Evolutionary conservation across 768 basidiomycete genomes (phyloP).

Genomic region (Panaeolus papilionaceus): DNA sequence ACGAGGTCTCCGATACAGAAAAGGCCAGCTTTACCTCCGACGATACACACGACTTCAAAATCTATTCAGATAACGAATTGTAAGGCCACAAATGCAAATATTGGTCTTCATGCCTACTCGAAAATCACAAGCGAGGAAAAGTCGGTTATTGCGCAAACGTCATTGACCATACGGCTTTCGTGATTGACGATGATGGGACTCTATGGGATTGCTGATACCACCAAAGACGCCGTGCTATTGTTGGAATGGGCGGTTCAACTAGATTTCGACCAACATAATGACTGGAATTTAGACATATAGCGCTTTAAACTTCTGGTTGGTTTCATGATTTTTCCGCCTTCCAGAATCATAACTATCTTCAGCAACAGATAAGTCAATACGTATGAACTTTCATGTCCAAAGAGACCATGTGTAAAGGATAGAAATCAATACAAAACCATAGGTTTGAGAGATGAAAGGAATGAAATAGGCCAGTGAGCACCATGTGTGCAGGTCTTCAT

Average conservation of each 20-base stretch:
- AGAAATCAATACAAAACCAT: not conserved
- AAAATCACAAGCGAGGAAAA: not conserved
- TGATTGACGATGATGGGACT: not conserved
- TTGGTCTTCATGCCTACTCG: not conserved
- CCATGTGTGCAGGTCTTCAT: not conserved
- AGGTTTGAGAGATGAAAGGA: not conserved
- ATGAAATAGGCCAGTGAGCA: not conserved
- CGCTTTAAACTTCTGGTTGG: no score
- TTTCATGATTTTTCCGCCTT: not conserved
- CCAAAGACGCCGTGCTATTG: not conserved
- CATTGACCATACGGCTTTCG: not conserved
- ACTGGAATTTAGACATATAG: no score
- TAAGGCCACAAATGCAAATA: not conserved
- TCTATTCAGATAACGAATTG: not conserved
- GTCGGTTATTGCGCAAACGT: not conserved
- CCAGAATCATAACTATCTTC: not conserved
- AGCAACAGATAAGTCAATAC: not conserved
- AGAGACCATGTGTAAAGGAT: not conserved
- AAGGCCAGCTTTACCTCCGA: constrained; percentile 1
- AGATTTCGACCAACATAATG: not conserved
- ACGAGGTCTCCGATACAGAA: not conserved
- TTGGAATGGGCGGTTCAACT: not conserved
- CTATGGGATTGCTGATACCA: not conserved
- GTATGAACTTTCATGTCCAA: not conserved
- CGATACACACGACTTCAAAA: not conserved